phyloP scores from a whole-genome alignment of 2,329 filamentous ascomycete genomes.

The Dryadomyces quercivorus region DNA sequence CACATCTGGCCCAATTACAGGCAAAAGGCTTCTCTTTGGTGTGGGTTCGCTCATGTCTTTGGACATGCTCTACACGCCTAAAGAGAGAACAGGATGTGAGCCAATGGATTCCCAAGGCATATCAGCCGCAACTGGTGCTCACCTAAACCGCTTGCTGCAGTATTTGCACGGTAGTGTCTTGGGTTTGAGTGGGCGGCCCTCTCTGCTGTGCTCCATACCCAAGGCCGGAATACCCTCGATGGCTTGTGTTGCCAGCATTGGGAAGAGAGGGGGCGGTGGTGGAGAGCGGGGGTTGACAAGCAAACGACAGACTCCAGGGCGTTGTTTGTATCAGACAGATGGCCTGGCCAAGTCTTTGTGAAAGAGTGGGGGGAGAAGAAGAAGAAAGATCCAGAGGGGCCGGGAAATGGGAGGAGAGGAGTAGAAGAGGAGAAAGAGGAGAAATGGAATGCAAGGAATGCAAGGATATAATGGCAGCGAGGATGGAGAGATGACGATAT shows the following conservation, averaged over 20 bases:
- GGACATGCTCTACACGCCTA: conserved; percentile 52
- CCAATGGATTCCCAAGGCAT: conserved; percentile 16
- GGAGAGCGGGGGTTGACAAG: background rate
- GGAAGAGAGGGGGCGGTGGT: background rate
- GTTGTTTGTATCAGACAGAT: background rate
- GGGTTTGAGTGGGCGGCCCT: conserved; percentile 44
- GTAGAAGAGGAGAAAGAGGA: background rate
- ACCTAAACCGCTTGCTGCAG: conserved; percentile 52
- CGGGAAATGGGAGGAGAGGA: background rate
- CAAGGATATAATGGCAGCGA: background rate
- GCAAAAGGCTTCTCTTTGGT: conserved; percentile 55
- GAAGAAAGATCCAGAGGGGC: background rate
- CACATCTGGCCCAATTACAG: conserved; percentile 46
- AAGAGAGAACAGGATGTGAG: conserved; percentile 27
- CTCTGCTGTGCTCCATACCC: conserved; percentile 32
- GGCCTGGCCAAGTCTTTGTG: background rate
- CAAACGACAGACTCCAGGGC: background rate
- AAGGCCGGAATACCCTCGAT: conserved; percentile 31
- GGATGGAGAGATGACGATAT: too few relatives aligned
- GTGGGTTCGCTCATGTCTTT: conserved; percentile 51
- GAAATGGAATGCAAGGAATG: too few relatives aligned
- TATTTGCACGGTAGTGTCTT: conserved; percentile 52
- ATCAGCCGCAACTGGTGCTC: conserved; percentile 20
- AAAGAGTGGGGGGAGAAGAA: background rate
- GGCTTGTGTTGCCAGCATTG: conserved; percentile 40